Base-by-base conservation (phyloP, 176 grass and related monocot species). In the Triticum urartu region DNA sequence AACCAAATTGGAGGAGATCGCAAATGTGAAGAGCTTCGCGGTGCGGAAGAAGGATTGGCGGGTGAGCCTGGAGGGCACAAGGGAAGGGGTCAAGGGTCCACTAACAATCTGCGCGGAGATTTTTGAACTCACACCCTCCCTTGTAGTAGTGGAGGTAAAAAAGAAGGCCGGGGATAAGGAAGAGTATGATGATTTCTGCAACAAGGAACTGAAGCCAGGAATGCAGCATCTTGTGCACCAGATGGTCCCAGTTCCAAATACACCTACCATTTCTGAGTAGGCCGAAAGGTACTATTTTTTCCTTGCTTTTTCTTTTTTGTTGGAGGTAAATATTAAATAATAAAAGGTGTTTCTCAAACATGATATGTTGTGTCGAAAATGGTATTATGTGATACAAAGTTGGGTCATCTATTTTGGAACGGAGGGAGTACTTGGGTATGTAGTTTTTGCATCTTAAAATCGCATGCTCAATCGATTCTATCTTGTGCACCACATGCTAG, bases 71-170 rank as follows among this genome's bases (percentile, higher is more conserved):
- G 97, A 99, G 79, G 97, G 97, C 52, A 94, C 92, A 20, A 90
- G 94, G 79, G 97, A 99, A 82, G 92, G 97, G 52, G 87, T 93
- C 82, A 99, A 96, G 87, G 97, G 97, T 26, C 97, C 97, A 35
- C 77, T 99, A 68, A 96, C 97, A 65, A 99, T 99, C 48, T 89
- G 80, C 0, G 89, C 81, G 0, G 97, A 99, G 90, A 89, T 98
- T 80, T 99, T 94, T 35, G 92, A 99, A 86, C 90, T 99, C 79
- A 99, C 97, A n/a, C 75, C 94, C 1, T 92, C 90, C 21, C 87
- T 99, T 64, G 90, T 96, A 13, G 92, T 99, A 75, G 97, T 99
- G 58, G 97, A 99, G 79, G 90, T 99, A 80, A 99, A 98, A 78
- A 99, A 93, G 89, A 99, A 96, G 73, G 92, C 97, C 0, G 97